Conservation (phyloP, 345 rosid genomes). For the Gossypium longicalyx region DNA sequence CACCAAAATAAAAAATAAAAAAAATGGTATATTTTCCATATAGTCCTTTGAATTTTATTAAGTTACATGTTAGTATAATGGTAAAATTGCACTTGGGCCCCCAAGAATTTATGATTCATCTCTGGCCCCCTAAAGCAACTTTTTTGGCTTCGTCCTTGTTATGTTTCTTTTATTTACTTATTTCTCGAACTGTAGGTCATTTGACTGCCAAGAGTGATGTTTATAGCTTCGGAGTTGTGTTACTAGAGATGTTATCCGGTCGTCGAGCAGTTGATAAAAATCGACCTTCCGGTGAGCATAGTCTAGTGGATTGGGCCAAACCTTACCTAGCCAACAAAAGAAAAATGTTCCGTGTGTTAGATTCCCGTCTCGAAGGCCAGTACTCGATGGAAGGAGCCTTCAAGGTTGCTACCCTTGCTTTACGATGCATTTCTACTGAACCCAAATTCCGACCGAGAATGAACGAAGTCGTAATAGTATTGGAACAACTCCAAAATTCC, state of each 20-base stretch:
- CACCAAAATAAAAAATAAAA: no score
- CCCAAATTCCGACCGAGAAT: slow-evolving; percentile 69
- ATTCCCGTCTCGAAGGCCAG: slow-evolving; percentile 77
- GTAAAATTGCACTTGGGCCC: no score
- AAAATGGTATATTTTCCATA: no score
- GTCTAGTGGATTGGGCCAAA: no score
- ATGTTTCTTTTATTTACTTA: neutral
- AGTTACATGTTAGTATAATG: no score
- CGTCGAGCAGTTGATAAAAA: no score
- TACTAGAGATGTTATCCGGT: no score
- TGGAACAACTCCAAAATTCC: slow-evolving; percentile 51
- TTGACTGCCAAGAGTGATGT: slow-evolving; percentile 34
- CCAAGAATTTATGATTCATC: no score
- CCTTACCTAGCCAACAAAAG: slow-evolving; percentile 6
- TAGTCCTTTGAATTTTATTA: no score
- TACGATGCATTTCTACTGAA: slow-evolving; percentile 60
- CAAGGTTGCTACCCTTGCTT: slow-evolving; percentile 58
- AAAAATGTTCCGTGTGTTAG: slow-evolving; percentile 60
- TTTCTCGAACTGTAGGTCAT: slow-evolving; percentile 50
- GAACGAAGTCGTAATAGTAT: slow-evolving; percentile 60
- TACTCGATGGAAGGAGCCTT: slow-evolving; percentile 18
- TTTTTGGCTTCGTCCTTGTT: neutral
- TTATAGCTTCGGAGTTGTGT: no score
- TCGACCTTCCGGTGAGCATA: no score
- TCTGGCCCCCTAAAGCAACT: no score